Base-by-base conservation (phyloP, 2,329 filamentous ascomycete genomes). In the Colletotrichum trifolii region DNA sequence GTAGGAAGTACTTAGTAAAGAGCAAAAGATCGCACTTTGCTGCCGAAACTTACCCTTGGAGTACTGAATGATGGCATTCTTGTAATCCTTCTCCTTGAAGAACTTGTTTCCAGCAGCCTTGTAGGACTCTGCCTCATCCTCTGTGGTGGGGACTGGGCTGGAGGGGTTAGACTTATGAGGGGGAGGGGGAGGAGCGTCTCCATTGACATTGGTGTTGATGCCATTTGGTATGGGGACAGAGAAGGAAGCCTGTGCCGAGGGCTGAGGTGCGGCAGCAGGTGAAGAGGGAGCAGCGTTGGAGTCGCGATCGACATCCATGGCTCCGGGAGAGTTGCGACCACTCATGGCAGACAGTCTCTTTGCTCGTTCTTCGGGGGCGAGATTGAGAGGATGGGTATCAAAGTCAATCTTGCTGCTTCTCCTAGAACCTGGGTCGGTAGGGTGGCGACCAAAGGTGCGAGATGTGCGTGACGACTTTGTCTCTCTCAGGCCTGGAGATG, bases 91-190 rank as follows among this genome's bases (percentile, higher is more conserved):
- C 69, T 94, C 92, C 83, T 97, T 98, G 87, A 97, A 99, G 75
- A 93, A 95, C 74, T 96, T 96, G 82, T 99, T 99, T 64, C 96
- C 96, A 2, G 92, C 88, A 71, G 92, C 88, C 84, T 99, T 99
- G 86, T 91, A 97, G 11, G 89, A 85, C 80, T 99, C 96, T 34
- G 95, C 93, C 75, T 97, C 93, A 58, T 95, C 91, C 46, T 80
- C 78, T 33, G 83, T 77, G 40, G 79, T 83, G 48, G 83, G 80
- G 54, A 81, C 80, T 47, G 87, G 87, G 75, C 85, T 89, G 60
- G 83, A 84, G 48, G 86, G 85, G 73, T 85, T 87, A 35, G 86
- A 88, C 72, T 87, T 85, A 79, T 94, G 91, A 64, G 91, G 91
- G 55, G 91, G 91, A 57, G 91, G 91, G 42, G 85, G 83, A 10